Conservation (phyloP, 352 stramenopile species). For the Proteromonas lacertae region DNA sequence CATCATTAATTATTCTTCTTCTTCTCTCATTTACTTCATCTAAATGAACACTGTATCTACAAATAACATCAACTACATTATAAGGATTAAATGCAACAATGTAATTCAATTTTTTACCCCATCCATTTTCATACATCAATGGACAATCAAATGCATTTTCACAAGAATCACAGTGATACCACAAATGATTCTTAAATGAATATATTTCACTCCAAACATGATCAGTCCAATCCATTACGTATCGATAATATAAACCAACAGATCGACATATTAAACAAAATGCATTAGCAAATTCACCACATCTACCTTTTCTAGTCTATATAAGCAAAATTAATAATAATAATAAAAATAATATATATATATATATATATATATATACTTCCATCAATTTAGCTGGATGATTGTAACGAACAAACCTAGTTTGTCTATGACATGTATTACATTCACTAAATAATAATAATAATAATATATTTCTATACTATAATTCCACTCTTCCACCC, state of each 20-base stretch:
- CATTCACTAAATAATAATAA: conserved; percentile 47
- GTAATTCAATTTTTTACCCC: conserved; percentile 59
- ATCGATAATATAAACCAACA: conserved; percentile 46
- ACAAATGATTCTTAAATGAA: conserved; percentile 7
- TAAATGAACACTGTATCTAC: conserved; percentile 9
- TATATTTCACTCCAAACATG: conserved; percentile 51
- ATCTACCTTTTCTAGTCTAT: conserved; percentile 27
- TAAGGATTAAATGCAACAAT: conserved; percentile 42
- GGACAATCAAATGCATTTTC: conserved; percentile 50
- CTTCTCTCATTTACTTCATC: conserved; percentile 2
- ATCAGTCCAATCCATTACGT: conserved; percentile 55
- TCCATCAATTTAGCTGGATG: conserved; percentile 30
- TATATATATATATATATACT: not conserved
- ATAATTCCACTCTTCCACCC: conserved; percentile 16
- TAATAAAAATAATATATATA: not conserved
- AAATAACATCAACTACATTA: conserved; percentile 37
- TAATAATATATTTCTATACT: conserved; percentile 34
- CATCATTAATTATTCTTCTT: no score
- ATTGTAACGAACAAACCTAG: conserved; percentile 51
- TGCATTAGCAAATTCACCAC: conserved; percentile 62
- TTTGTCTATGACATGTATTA: conserved; percentile 11
- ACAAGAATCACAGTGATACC: conserved; percentile 49
- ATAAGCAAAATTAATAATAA: not conserved
- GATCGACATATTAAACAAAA: conserved; percentile 49
- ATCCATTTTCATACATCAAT: conserved; percentile 60